A percentile compares a stretch with the other conserved stretches of the same genome.
Conservation (phyloP, 208 protist species). For the Lotmaria passim region DNA sequence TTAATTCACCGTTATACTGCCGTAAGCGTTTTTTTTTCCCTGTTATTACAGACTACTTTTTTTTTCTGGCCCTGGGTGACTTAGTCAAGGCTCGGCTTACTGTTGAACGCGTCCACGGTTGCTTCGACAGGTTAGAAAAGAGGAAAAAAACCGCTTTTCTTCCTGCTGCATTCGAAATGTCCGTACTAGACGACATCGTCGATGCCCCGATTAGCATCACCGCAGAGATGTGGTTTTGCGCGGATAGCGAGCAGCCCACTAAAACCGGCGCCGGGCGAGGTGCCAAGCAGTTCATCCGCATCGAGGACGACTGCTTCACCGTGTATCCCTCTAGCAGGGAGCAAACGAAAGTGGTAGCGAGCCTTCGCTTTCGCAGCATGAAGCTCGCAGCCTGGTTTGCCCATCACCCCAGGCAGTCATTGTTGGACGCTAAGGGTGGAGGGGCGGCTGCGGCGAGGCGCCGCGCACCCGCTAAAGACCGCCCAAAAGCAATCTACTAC, state of each 20-base stretch:
- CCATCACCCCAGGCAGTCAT: constrained; percentile 56
- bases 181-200: constrained; percentile 37
- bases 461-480: constrained; percentile 16
- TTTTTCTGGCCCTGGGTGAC: no score
- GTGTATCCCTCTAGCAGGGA: constrained; percentile 68
- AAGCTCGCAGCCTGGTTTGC: constrained; percentile 76
- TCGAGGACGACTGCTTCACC: constrained; percentile 69
- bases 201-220: constrained; percentile 72
- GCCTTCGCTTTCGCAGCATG: constrained; percentile 79
- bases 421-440: background rate
- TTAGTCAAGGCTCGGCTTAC: no score
- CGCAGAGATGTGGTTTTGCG: constrained; percentile 82
- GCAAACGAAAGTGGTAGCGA: constrained; percentile 57
- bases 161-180: background rate
- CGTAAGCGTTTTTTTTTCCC: no score
- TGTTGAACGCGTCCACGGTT: no score
- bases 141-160: constrained; percentile 5
- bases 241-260: constrained; percentile 58
- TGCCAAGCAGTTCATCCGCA: constrained; percentile 72
- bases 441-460: background rate
- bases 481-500: constrained; percentile 48
- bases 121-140: constrained; percentile 1
- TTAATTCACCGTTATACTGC: no score
- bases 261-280: constrained; percentile 76
- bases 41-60: no score